phyloP scores from a whole-genome alignment of 352 stramenopile species.

The Pythium plurisporium region DNA sequence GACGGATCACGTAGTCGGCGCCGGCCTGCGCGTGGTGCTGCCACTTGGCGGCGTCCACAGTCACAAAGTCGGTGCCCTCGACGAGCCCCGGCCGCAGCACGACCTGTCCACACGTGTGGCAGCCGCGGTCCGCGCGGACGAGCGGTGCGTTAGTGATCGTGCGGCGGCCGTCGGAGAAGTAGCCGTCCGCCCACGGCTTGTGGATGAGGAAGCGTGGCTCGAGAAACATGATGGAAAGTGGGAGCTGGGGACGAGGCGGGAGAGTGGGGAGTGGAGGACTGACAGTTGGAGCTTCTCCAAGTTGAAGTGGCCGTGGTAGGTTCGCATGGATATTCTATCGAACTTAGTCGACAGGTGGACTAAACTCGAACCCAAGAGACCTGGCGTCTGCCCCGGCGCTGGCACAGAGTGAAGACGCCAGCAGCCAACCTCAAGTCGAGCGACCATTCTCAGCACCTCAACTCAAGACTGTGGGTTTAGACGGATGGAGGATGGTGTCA shows the following conservation, averaged over 20 bases:
- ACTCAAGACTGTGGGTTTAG: background rate
- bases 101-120: constrained; percentile 13
- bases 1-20: constrained; percentile 1
- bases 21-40: background rate
- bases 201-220: constrained; percentile 13
- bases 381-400: background rate
- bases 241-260: background rate
- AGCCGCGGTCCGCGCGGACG: constrained; percentile 19
- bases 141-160: constrained; percentile 20
- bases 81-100: constrained; percentile 19
- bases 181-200: constrained; percentile 19
- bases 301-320: constrained; percentile 7
- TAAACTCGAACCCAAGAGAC: background rate
- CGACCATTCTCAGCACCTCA: background rate
- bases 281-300: background rate
- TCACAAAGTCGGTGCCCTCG: constrained; percentile 22
- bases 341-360: too few relatives aligned
- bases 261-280: background rate
- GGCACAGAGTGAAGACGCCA: background rate
- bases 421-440: background rate
- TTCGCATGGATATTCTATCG: background rate
- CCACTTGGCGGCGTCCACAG: constrained; percentile 8
- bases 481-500: too few relatives aligned
- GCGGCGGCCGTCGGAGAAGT: constrained; percentile 3
- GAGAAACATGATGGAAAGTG: background rate